phyloP scores from a whole-genome alignment of 2,329 filamentous ascomycete species.

The Stagonosporopsis vannaccii region DNA sequence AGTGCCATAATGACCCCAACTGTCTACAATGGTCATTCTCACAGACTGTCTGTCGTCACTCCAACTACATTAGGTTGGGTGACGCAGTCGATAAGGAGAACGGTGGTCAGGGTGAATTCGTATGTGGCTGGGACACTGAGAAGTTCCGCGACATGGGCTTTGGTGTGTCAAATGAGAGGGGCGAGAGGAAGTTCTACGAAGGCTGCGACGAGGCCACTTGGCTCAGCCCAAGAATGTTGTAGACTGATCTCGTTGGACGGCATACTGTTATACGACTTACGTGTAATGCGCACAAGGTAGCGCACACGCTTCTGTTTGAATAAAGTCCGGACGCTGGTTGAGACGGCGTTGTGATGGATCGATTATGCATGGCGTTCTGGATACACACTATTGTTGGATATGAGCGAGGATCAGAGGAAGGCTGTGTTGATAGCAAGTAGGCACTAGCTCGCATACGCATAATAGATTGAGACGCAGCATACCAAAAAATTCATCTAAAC shows the following conservation, averaged over 20 bases:
- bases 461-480: conserved; percentile 5
- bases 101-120: conserved; percentile 47
- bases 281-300: background rate
- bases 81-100: conserved; percentile 44
- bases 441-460: background rate
- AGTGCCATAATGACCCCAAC: conserved; percentile 43
- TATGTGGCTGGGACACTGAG: conserved; percentile 49
- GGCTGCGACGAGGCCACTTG: conserved; percentile 50
- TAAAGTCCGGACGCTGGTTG: conserved; percentile 17
- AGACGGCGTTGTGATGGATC: conserved; percentile 36
- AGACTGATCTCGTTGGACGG: conserved; percentile 5
- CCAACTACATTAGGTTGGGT: conserved; percentile 45
- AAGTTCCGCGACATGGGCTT: conserved; percentile 48
- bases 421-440: conserved; percentile 7
- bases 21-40: conserved; percentile 49
- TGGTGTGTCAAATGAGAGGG: conserved; percentile 43
- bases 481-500: conserved; percentile 1
- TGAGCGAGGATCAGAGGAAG: conserved; percentile 5
- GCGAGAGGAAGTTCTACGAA: conserved; percentile 39
- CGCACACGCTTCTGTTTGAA: conserved; percentile 9
- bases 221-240: conserved; percentile 43
- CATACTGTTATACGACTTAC: conserved; percentile 1
- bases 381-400: conserved; percentile 18
- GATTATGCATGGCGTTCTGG: conserved; percentile 39
- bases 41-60: conserved; percentile 49